Evolutionary conservation across 495 filamentous ascomycete species (phyloP), one percentile per base, ranked within the genome.

Genomic region (Jackrogersella multiformis): DNA sequence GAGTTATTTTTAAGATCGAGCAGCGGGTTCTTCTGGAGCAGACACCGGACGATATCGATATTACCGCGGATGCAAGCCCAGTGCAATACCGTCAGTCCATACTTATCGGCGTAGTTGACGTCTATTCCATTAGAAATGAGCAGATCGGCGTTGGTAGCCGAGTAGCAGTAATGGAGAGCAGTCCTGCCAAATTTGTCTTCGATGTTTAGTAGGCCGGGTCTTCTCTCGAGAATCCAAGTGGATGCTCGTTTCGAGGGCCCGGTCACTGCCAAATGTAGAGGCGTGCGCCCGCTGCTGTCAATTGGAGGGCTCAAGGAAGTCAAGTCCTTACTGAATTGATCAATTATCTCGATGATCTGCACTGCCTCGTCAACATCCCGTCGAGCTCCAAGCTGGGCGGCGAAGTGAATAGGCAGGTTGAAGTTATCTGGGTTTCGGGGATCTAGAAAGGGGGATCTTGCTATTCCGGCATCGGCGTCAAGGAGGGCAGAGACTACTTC

Each of bases 151-250:
- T 68, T 74, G 4, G 38, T 44, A 34, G 55, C 51, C 16, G 54
- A 59, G 7, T 61, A 41, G 26, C 61, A 66, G 46, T 72, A 71
- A 51, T 72, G 65, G 12, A 75, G 34, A 35, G 73, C 48, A 16
- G 65, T 56, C 34, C 41, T 24, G 4, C 62, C 49, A 20, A 34
- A 48, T 36, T 68, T 49, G 23, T 74, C 71, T 6, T 61, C 46
- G 9, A 64, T 56, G 24, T 68, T 39, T 13, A 62, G 52, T 5
- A 61, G 39, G 23, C 48, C 38, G 8, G 59, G 56, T 6, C 52
- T 63, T 7, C 55, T 55, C 2, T 66, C 53, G 23, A 74, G 45
- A 52, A 76, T 65, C 41, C 56, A 73, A 3, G 59, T 59, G 8
- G 59, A 41, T n/a, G 55, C 38, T 53, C 39, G 67, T 38, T 21